A percentile compares a stretch with the other conserved stretches of the same genome.
Conservation (phyloP, 2,329 filamentous ascomycete genomes). For the Arthrobotrys megalospora region DNA sequence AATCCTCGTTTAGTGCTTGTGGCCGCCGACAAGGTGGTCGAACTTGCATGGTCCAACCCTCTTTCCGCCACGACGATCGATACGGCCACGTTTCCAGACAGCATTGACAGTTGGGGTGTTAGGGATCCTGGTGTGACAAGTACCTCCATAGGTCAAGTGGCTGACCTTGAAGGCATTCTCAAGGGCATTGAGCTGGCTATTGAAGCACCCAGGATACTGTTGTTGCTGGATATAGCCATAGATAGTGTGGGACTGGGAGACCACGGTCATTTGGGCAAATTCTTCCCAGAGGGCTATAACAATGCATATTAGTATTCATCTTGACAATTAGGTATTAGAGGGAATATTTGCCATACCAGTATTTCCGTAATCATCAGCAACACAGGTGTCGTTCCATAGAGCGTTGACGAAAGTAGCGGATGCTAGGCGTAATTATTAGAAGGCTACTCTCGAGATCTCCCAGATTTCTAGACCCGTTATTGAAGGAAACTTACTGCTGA, state of each 20-base stretch:
- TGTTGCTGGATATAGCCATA: slow-evolving; percentile 34
- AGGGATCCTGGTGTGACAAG: slow-evolving; percentile 38
- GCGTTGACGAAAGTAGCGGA: slow-evolving; percentile 29
- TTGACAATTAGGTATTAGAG: not conserved
- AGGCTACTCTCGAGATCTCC: not conserved
- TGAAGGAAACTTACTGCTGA: slow-evolving; percentile 36
- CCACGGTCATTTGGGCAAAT: slow-evolving; percentile 55
- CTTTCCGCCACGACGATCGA: slow-evolving; percentile 28
- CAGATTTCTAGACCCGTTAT: not conserved
- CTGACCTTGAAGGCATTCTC: slow-evolving; percentile 42
- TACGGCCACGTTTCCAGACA: slow-evolving; percentile 39
- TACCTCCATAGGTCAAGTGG: slow-evolving; percentile 41
- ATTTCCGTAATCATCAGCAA: slow-evolving; percentile 47
- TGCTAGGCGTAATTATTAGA: slow-evolving; percentile 17
- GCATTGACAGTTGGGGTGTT: slow-evolving; percentile 31
- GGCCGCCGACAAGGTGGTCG: slow-evolving; percentile 15
- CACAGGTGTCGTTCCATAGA: slow-evolving; percentile 41
- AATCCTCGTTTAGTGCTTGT: slow-evolving; percentile 11
- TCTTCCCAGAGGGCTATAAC: slow-evolving; percentile 35
- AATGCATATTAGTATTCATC: not conserved
- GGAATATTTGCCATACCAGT: slow-evolving; percentile 28
- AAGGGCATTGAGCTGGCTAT: slow-evolving; percentile 44
- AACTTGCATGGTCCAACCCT: slow-evolving; percentile 53
- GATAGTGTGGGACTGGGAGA: slow-evolving; percentile 43
- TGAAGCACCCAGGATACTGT: slow-evolving; percentile 33